Base-by-base conservation (phyloP, 306 rosid species). In the Quercus variabilis region DNA sequence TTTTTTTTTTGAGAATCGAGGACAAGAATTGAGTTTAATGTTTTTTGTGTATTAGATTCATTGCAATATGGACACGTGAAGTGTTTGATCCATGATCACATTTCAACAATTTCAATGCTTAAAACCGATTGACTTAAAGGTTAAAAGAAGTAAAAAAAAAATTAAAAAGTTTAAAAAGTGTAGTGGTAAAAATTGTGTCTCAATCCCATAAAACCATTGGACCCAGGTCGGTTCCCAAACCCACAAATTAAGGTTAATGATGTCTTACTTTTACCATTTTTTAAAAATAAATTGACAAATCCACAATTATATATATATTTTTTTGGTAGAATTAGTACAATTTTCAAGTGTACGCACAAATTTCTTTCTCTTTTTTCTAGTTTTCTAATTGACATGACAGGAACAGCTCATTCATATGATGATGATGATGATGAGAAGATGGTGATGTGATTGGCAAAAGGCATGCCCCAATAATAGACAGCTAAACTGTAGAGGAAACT, bases 381-480 rank as follows among this genome's bases (percentile, higher is more conserved):
- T 78, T 82, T 60, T 72, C 33, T 49, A 31, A 7, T 28, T 83
- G 90, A 90, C 76, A 74, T 84, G 97, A 92, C 94, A 73, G 84
- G 86, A 86, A 91, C 97, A 91, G 92, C 96, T 91, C 92, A 89
- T 86, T 79, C 86, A 87, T 82, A 84, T 85, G 80, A 86, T 86
- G 83, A 86, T 79, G 46, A 38, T 38, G n/a, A 23, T 23, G 46
- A 41, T 41, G 41, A 65, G 71, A 76, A 79, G 87, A 89, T 74
- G 75, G 78, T 82, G 96, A 93, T 85, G 89, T 85, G 97, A 93
- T 88, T 67, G 86, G 68, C 4, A 88, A 89, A 90, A 80, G 85
- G 79, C 13, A 0, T 64, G 80, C 82, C 28, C 82, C 88, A 87
- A 89, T 89, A 84, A 91, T 87, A 59, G 89, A 88, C 87, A 72